Evolutionary conservation across 208 protist genomes (phyloP).

Genomic region (Naegleria gruberi): DNA sequence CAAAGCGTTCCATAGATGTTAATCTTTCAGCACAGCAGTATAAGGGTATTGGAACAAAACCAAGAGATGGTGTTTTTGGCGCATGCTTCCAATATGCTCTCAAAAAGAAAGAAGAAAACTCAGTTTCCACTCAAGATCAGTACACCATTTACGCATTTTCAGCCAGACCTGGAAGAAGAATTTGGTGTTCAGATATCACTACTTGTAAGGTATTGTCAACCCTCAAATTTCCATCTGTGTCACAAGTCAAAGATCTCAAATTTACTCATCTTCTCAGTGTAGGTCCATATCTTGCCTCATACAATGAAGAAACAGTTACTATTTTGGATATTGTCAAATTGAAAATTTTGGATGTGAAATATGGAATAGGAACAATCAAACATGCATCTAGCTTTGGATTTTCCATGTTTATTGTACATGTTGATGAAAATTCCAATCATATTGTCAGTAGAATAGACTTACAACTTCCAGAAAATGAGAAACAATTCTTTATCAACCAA

Average conservation of each 20-base stretch:
- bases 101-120: constrained; percentile 11
- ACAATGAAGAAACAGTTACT: background rate
- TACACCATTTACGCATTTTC: background rate
- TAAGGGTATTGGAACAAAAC: background rate
- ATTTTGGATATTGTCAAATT: background rate
- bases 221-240: background rate
- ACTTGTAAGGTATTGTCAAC: background rate
- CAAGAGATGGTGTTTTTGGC: constrained; percentile 11
- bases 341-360: background rate
- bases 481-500: background rate
- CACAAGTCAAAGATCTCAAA: background rate
- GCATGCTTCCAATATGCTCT: background rate
- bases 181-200: background rate
- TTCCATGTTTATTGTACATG: background rate
- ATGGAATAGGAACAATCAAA: background rate
- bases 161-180: background rate
- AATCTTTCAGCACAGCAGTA: background rate
- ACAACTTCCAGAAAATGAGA: background rate
- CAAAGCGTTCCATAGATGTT: background rate
- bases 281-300: background rate
- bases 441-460: background rate
- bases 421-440: background rate
- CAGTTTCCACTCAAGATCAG: background rate
- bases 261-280: background rate
- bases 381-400: background rate